Evolutionary conservation across 2,329 filamentous ascomycete genomes (phyloP).

Genomic region (Colletotrichum destructivum): DNA sequence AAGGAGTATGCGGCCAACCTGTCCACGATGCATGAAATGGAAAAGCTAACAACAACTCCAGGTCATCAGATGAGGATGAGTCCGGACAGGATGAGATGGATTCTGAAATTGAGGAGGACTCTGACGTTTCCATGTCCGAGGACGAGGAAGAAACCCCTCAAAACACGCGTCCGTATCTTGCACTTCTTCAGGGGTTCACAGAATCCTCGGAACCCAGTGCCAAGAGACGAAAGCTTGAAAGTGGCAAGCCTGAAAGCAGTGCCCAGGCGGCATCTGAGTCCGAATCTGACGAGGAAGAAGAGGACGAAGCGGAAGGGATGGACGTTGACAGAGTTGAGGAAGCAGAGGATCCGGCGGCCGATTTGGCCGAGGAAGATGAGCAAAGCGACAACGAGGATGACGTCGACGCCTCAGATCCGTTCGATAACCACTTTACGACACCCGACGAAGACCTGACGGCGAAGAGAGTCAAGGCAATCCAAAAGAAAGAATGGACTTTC

Average conservation of each 20-base stretch:
- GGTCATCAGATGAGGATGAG: conserved; percentile 45
- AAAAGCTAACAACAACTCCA: conserved; percentile 14
- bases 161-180: conserved; percentile 67
- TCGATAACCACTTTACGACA: conserved; percentile 83
- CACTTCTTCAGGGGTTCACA: conserved; percentile 71
- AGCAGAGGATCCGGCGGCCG: conserved; percentile 40
- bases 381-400: conserved; percentile 45
- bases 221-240: conserved; percentile 71
- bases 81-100: conserved; percentile 48
- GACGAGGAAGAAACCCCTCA: conserved; percentile 56
- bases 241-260: conserved; percentile 48
- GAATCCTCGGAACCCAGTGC: conserved; percentile 61
- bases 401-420: conserved; percentile 76
- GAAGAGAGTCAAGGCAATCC: conserved; percentile 65
- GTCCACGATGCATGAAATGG: background rate
- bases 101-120: conserved; percentile 55
- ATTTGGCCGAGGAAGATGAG: conserved; percentile 46
- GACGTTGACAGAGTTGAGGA: conserved; percentile 43
- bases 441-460: conserved; percentile 74
- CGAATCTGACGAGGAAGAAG: conserved; percentile 42
- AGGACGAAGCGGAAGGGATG: conserved; percentile 50
- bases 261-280: conserved; percentile 43
- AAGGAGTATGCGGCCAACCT: conserved; percentile 52
- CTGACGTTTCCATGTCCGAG: conserved; percentile 57
- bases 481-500: conserved; percentile 66